Conservation (phyloP, 345 rosid genomes). For the Syzygium aqueum region DNA sequence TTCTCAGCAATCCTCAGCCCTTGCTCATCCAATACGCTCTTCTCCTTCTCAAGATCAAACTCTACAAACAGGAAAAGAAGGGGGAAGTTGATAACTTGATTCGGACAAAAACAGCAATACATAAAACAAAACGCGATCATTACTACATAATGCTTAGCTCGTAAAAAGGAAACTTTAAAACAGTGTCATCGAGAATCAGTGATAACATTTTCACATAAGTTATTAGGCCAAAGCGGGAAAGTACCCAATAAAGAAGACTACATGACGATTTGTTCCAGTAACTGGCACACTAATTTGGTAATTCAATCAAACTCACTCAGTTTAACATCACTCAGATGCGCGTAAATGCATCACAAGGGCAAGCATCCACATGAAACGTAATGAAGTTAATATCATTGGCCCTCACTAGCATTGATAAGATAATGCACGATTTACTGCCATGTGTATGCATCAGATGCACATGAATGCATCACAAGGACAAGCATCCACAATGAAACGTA, state of each 20-base stretch:
- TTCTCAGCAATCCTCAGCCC: conserved; percentile 93
- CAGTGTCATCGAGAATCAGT: neutral
- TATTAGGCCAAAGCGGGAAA: neutral
- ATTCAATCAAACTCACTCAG: neutral
- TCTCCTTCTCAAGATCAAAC: conserved; percentile 92
- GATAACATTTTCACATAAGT: neutral
- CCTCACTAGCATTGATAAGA: no score
- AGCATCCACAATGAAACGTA: no score
- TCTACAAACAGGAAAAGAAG: conserved; percentile 26
- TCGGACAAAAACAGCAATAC: neutral
- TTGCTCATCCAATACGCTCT: conserved; percentile 79
- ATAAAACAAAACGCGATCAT: neutral
- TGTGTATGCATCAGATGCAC: no score
- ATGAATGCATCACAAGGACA: no score
- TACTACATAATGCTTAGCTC: neutral
- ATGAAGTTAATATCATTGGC: no score
- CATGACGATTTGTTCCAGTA: neutral
- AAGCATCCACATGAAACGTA: no score
- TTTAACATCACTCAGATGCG: neutral
- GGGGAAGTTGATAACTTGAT: neutral
- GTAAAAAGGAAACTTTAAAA: neutral
- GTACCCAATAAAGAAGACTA: neutral
- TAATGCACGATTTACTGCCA: no score
- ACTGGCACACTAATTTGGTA: neutral
- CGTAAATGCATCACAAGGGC: no score